phyloP scores from a whole-genome alignment of 148 eudicot species.

The Silene latifolia region DNA sequence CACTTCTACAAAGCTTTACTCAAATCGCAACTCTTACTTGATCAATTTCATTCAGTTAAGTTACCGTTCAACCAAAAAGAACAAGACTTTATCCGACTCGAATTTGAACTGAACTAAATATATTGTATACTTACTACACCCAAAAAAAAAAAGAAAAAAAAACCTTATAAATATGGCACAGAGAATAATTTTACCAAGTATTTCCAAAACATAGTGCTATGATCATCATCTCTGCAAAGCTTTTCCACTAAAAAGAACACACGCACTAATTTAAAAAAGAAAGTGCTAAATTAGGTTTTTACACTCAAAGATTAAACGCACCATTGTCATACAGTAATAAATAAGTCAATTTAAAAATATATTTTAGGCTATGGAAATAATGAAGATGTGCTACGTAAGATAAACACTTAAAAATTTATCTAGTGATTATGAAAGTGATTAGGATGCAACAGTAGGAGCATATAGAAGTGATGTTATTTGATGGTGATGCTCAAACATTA shows the following conservation, averaged over 20 bases:
- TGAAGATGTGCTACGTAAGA: background rate
- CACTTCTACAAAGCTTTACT: too few species aligned
- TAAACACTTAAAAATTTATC: background rate
- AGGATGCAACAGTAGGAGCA: background rate
- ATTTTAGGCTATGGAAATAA: too few species aligned
- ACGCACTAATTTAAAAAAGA: constrained; percentile 17
- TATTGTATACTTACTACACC: too few species aligned
- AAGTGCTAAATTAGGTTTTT: constrained; percentile 32
- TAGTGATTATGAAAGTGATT: background rate
- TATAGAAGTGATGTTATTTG: constrained; percentile 11
- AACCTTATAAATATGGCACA: too few species aligned
- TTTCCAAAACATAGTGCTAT: background rate
- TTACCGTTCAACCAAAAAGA: too few species aligned
- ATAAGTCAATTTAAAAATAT: too few species aligned
- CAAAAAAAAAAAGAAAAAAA: too few species aligned
- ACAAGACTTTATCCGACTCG: too few species aligned
- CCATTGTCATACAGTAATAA: background rate
- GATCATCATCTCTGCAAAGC: background rate
- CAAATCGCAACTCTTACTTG: too few species aligned
- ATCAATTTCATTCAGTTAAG: too few species aligned
- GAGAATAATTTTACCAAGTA: too few species aligned
- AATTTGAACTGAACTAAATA: too few species aligned
- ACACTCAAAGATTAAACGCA: background rate
- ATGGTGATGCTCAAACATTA: constrained; percentile 18
- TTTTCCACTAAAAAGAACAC: constrained; percentile 17